phyloP scores from a whole-genome alignment of 2,329 filamentous ascomycete genomes.

The Orbilia javanica region DNA sequence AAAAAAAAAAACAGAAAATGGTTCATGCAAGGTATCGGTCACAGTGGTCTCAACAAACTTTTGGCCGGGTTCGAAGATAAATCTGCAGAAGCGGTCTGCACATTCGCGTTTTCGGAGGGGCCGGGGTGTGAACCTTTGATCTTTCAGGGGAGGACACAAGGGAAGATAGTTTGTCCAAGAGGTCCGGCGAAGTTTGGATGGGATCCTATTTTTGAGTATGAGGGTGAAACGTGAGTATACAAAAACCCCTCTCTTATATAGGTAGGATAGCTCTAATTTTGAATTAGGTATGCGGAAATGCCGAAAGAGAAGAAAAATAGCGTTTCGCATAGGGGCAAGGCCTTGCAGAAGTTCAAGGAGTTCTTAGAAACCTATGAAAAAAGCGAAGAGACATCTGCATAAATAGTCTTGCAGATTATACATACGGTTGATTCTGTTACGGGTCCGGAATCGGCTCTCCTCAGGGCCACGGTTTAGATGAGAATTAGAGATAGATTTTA shows the following conservation, averaged over 20 bases:
- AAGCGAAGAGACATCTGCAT: constrained; percentile 4
- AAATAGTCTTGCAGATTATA: too few species aligned
- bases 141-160: constrained; percentile 88
- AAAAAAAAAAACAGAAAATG: too few species aligned
- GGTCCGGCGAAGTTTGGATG: constrained; percentile 70
- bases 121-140: constrained; percentile 85
- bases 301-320: constrained; percentile 86
- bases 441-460: too few species aligned
- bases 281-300: constrained; percentile 87
- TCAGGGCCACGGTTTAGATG: neutral
- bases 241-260: neutral
- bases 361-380: constrained; percentile 75
- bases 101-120: constrained; percentile 90
- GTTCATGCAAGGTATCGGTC: constrained; percentile 87
- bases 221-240: constrained; percentile 77
- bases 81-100: constrained; percentile 91
- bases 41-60: constrained; percentile 87
- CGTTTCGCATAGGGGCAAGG: constrained; percentile 89
- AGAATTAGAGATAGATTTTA: neutral
- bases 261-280: neutral
- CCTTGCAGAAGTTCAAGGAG: constrained; percentile 84
- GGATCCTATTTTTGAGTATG: constrained; percentile 96
- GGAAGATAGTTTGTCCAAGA: constrained; percentile 67
- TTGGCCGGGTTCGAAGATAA: constrained; percentile 91
- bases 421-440: too few species aligned